A percentile compares a stretch with the other conserved stretches of the same genome.
These are phyloP conservation scores for Circinella minor DNA, from an alignment of 371 early-diverging fungal genomes.

Conservation along the genomic window DNA sequence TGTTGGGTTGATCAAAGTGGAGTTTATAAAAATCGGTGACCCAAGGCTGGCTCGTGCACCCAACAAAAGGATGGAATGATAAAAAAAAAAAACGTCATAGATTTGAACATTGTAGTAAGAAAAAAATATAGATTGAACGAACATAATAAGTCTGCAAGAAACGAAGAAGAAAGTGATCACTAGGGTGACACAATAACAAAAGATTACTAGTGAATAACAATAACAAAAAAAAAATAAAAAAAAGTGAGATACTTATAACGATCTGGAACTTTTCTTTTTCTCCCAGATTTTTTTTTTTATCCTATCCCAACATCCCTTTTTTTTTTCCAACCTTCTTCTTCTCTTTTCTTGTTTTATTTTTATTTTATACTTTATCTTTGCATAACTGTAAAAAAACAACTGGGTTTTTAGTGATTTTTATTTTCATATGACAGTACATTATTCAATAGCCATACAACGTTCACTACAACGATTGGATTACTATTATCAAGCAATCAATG, in stretches of 20 bases:
- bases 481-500: constrained; percentile 76
- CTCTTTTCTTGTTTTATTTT: no score
- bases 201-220: not conserved
- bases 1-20: constrained; percentile 6
- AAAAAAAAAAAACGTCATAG: not conserved
- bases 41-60: constrained; percentile 8
- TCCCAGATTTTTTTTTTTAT: not conserved
- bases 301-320: not conserved
- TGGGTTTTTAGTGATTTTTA: no score
- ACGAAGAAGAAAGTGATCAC: not conserved
- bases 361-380: no score
- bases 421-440: constrained; percentile 2
- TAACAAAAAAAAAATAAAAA: not conserved
- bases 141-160: not conserved
- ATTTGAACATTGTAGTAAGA: not conserved
- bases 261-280: constrained; percentile 1
- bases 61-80: not conserved
- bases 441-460: constrained; percentile 7
- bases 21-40: not conserved
- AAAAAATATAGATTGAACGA: no score
- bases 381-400: no score
- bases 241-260: not conserved
- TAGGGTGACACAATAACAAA: constrained; percentile 10
- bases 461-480: constrained; percentile 69
- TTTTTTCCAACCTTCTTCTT: no score